Percentiles rank a stretch among this genome's conserved stretches.
Conservation (phyloP, 352 stramenopile genomes). For the Phytopythium boreale region DNA sequence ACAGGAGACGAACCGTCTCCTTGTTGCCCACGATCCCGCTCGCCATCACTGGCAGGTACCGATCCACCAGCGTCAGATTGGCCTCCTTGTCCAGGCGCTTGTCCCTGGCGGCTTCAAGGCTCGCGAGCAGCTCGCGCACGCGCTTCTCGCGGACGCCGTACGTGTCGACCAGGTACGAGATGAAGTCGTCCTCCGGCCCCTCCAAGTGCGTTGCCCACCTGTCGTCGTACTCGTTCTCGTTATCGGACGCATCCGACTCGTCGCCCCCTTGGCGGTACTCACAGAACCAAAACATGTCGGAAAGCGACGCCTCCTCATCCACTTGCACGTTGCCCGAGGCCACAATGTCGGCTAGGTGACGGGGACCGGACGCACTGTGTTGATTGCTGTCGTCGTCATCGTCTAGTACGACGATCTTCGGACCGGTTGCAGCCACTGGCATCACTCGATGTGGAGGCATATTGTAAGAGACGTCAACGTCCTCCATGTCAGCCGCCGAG, state of each 20-base stretch:
- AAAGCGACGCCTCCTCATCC: slow-evolving; percentile 39
- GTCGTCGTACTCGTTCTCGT: slow-evolving; percentile 3
- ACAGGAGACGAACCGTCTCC: slow-evolving; percentile 51
- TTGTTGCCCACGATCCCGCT: slow-evolving; percentile 71
- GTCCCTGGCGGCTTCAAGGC: slow-evolving; percentile 35
- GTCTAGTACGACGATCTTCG: slow-evolving; percentile 26
- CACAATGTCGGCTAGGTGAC: slow-evolving; percentile 14
- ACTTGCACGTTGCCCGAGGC: slow-evolving; percentile 32
- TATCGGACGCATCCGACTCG: slow-evolving; percentile 1
- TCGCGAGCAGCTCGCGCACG: slow-evolving; percentile 46
- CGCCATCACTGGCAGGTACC: slow-evolving; percentile 52
- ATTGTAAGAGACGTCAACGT: slow-evolving; percentile 3
- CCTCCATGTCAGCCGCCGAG: slow-evolving; percentile 15
- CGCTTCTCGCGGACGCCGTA: slow-evolving; percentile 53
- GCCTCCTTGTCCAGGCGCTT: slow-evolving; percentile 45
- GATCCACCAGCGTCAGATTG: slow-evolving; percentile 67
- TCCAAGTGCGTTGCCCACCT: slow-evolving; percentile 1
- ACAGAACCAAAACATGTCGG: slow-evolving; percentile 62
- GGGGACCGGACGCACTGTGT: neutral
- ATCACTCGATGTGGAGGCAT: slow-evolving; percentile 11
- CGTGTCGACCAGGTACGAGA: slow-evolving; percentile 50
- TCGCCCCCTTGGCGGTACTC: slow-evolving; percentile 18
- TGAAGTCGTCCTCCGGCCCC: slow-evolving; percentile 28
- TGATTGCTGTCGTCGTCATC: slow-evolving; percentile 23
- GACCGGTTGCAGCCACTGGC: neutral